These are phyloP conservation scores for Amylostereum areolatum DNA, from an alignment of 1,284 basidiomycete species.

Conservation along the genomic window DNA sequence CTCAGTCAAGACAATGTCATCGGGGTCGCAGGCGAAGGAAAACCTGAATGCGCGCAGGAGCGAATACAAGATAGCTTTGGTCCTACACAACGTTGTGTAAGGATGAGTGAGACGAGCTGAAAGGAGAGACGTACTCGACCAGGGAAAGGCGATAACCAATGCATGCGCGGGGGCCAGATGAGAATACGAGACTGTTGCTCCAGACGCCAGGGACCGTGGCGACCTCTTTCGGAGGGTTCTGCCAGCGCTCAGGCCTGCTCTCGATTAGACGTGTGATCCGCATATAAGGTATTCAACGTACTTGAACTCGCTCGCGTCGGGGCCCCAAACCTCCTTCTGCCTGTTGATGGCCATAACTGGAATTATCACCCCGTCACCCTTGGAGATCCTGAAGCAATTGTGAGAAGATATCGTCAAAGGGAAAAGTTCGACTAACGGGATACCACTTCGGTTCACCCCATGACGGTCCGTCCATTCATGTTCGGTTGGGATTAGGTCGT, in stretches of 20 bases:
- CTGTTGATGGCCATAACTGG: slow-evolving; percentile 19
- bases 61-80: not conserved
- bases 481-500: slow-evolving; percentile 51
- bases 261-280: not conserved
- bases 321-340: slow-evolving; percentile 20
- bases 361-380: slow-evolving; percentile 8
- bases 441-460: slow-evolving; percentile 8
- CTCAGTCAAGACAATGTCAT: slow-evolving; percentile 27
- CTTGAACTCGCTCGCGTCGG: slow-evolving; percentile 22
- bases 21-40: slow-evolving; percentile 36
- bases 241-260: slow-evolving; percentile 18
- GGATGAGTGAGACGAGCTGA: slow-evolving; percentile 5
- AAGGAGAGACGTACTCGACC: slow-evolving; percentile 38
- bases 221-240: slow-evolving; percentile 5
- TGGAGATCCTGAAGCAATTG: not conserved
- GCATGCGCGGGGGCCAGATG: slow-evolving; percentile 53
- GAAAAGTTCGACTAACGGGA: slow-evolving; percentile 12
- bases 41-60: slow-evolving; percentile 47
- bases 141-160: slow-evolving; percentile 68
- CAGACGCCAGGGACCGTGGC: slow-evolving; percentile 1
- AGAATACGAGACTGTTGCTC: slow-evolving; percentile 41
- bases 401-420: not conserved
- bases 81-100: not conserved
- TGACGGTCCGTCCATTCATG: slow-evolving; percentile 17
- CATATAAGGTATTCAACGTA: slow-evolving; percentile 8